Base-by-base conservation (phyloP, 257 asterid genomes). In the Phtheirospermum japonicum region DNA sequence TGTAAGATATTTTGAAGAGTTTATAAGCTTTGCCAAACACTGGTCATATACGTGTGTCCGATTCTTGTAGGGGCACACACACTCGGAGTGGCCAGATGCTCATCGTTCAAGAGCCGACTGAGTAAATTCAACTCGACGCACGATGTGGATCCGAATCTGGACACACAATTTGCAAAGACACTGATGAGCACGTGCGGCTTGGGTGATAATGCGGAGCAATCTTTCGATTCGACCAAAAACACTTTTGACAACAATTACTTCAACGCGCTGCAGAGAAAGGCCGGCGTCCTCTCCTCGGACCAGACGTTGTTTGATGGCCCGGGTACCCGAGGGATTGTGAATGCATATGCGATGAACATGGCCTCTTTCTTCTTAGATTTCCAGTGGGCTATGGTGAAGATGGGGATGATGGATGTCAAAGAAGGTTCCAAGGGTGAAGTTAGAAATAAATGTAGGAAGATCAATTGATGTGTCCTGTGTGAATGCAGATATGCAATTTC, bases 341-440 rank as follows among this genome's bases (percentile, higher is more conserved):
- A 79, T 19, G 85, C 59, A 0, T 92, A 86, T 32, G 83, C 99
- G 2, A 43, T 79, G 74, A 89, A 92, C 67, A 76, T 74, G 73
- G 97, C 97, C 45, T 74, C 80, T 88, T 92, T 92, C 74, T 86
- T 84, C 86, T 39, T 86, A 10, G 84, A 89, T 43, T 92, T 92
- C 78, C 96, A 77, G 67, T 82, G 64, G 70, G 97, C 96, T 2
- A 82, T 89, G 90, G 32, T 77, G 9, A 92, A 86, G 58, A 89
- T 92, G 97, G 86, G 99, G 9, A 4, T 42, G 39, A 73, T 92
- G 69, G 89, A 83, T 66, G 89, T 85, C 9, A 92, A 89, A 67
- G 85, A 84, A 68, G 94, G 89, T 1, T 18, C 69, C 17, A 65
- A 76, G 0, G 97, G 95, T 14, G 98, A 92, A 76, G 83, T 92